Evolutionary conservation across 1,284 basidiomycete species (phyloP), one percentile per base, ranked within the genome.

Genomic region (Agroathelia rolfsii): DNA sequence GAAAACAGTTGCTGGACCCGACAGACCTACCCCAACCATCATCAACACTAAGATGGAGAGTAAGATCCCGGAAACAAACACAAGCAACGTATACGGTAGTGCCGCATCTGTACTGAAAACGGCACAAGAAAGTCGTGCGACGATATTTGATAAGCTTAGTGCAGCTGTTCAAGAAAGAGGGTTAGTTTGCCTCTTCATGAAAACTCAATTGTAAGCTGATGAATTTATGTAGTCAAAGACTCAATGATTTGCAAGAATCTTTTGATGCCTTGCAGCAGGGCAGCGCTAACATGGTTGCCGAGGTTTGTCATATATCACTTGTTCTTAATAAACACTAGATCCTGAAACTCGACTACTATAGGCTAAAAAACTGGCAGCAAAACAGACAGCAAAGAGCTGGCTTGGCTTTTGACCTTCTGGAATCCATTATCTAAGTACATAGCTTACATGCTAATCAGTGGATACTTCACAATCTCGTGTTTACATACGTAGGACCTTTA

Each of bases 311-410:
- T 21, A 18, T 27, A 9, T 29, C 34, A 28, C 20, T 28, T 11
- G 24, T 13, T 15, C 21, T 15, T 11, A 14, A n/a, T 14, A 14
- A 22, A 10, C 30, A 8, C 27, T 15, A 46, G 9, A 31, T 39
- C 13, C 12, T 35, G 13, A 17, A 4, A 16, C 5, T 28, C 29
- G n/a, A n/a, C n/a, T n/a, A n/a, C n/a, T 35, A 11, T 34, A 78
- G 70, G 76, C 76, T 4, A 80, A 77, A 47, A 57, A 62, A 28
- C 46, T 78, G 11, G 77, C 77, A 3, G 54, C 72, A 3, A 62
- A 75, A 44, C 72, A 78, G 42, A 62, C 64, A 3, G 63, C 71
- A 13, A 79, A 72, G 52, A 58, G 64, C 13, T 80, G 76, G 75
- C 73, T 80, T 49, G 62, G 65, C 5, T 63, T 73, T 36, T 71